A percentile compares a stretch with the other conserved stretches of the same genome.
These are phyloP conservation scores for Trichoderma afroharzianum DNA, from an alignment of 2,329 filamentous ascomycete species.

Conservation along the genomic window DNA sequence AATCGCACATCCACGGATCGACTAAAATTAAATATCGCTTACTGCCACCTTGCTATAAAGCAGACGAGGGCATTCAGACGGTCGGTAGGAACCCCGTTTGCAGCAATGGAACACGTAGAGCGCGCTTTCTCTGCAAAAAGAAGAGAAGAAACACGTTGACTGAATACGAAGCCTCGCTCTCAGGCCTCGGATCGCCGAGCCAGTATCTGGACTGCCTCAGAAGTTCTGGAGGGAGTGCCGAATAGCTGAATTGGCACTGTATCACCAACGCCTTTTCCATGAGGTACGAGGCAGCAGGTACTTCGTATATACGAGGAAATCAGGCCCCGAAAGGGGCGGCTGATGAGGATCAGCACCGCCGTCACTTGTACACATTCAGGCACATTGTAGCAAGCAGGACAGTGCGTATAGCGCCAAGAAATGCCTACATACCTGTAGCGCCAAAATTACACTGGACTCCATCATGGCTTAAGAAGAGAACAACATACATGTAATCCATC, in stretches of 20 bases:
- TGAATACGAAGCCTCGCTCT: constrained; percentile 1
- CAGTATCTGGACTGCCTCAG: background rate
- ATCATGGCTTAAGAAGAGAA: background rate
- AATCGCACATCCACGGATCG: constrained; percentile 7
- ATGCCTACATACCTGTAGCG: background rate
- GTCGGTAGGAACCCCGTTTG: background rate
- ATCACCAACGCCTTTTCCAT: background rate
- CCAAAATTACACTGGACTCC: background rate
- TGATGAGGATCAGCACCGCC: constrained; percentile 7
- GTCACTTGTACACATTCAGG: background rate
- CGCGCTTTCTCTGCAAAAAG: background rate
- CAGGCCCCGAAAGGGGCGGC: background rate
- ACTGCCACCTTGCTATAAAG: background rate
- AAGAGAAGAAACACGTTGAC: background rate
- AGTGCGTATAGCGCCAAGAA: background rate
- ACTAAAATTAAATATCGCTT: constrained; percentile 12
- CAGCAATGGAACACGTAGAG: background rate
- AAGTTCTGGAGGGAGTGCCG: background rate
- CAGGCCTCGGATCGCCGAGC: background rate
- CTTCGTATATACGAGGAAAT: constrained; percentile 11
- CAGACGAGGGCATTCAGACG: background rate
- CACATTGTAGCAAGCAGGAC: background rate
- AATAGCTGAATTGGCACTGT: background rate
- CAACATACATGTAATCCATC: too few relatives aligned
- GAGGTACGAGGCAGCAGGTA: background rate